phyloP scores from a whole-genome alignment of 306 rosid genomes.

The Cicer bijugum region DNA sequence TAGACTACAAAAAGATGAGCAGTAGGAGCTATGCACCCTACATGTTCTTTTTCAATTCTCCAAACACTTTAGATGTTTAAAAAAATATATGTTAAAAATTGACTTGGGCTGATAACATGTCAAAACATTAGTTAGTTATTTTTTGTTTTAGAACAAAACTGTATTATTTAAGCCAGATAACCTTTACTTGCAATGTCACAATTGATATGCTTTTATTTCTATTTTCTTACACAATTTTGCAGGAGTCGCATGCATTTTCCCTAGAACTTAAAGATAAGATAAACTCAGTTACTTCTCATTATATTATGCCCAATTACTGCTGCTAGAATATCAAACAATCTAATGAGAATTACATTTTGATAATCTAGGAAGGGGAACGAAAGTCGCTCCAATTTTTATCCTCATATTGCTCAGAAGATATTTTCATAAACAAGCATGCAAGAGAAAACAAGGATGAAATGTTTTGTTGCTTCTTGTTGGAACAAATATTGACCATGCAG shows the following conservation, averaged over 20 bases:
- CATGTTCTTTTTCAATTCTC: neutral
- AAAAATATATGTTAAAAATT: neutral
- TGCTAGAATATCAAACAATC: neutral
- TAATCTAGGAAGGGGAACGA: neutral
- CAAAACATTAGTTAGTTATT: neutral
- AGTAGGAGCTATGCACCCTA: neutral
- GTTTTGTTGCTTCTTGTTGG: neutral
- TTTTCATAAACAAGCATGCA: slow-evolving; percentile 21
- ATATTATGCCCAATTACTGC: neutral
- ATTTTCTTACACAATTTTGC: neutral
- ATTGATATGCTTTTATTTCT: slow-evolving; percentile 9
- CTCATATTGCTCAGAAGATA: neutral
- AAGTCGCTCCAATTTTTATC: neutral
- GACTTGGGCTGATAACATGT: neutral
- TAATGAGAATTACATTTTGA: neutral
- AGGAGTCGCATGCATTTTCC: neutral
- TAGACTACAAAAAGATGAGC: neutral
- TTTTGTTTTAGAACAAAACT: neutral
- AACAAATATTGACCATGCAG: slow-evolving; percentile 12
- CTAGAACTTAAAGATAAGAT: neutral
- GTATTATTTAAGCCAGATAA: neutral
- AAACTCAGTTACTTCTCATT: neutral
- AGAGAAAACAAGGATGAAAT: slow-evolving; percentile 8
- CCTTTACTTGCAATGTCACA: neutral
- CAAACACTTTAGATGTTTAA: neutral